These are phyloP conservation scores for Durusdinium trenchii DNA, from an alignment of 73 alveolate genomes.

Conservation along the genomic window DNA sequence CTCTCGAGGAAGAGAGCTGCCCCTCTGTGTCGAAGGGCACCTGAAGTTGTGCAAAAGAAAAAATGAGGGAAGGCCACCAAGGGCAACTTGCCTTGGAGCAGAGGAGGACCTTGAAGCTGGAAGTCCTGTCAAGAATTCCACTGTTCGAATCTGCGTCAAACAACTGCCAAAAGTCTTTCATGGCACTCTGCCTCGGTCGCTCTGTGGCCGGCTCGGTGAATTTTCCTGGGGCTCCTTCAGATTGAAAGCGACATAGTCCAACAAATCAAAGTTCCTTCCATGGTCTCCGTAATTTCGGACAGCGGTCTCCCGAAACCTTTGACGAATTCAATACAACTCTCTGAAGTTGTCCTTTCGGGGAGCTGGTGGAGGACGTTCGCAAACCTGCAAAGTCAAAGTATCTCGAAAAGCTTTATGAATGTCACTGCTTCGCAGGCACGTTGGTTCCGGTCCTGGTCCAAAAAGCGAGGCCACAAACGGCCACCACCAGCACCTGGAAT, in stretches of 20 bases:
- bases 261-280: no score
- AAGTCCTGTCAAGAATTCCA: background rate
- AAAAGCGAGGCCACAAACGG: constrained; percentile 61
- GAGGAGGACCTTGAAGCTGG: constrained; percentile 21
- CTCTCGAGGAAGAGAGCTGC: constrained; percentile 58
- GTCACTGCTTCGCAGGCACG: background rate
- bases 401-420: background rate
- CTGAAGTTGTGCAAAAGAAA: background rate
- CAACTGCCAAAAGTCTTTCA: background rate
- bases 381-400: background rate
- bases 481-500: constrained; percentile 20
- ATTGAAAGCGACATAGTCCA: no score
- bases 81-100: background rate
- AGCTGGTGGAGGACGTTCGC: constrained; percentile 79
- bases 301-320: no score
- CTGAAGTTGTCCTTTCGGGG: constrained; percentile 33
- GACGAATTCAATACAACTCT: background rate
- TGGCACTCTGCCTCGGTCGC: constrained; percentile 14
- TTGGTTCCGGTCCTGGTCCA: constrained; percentile 35
- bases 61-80: background rate
- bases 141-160: background rate
- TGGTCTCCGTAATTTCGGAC: no score
- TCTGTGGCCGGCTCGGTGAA: constrained; percentile 85
- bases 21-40: constrained; percentile 64
- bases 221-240: no score